Conservation (phyloP, 192 early-diverging fungal genomes). For the Entophlyctis luteolus region DNA sequence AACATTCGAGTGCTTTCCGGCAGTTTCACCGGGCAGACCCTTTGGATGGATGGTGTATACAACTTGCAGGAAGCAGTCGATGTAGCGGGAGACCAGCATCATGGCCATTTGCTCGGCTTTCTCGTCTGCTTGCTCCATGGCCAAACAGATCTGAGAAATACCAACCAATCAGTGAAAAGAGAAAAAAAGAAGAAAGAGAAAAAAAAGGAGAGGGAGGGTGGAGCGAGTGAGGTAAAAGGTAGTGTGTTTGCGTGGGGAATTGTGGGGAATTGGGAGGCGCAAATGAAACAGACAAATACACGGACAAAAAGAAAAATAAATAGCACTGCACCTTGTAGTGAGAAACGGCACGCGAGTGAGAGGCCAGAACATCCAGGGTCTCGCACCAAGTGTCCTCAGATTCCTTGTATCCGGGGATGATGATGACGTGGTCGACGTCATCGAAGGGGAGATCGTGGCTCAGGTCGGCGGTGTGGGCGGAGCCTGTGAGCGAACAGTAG, state of each 20-base stretch:
- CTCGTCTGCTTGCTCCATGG: conserved; percentile 64
- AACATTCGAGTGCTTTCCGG: conserved; percentile 65
- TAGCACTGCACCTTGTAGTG: conserved; percentile 45
- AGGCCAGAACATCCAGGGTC: conserved; percentile 58
- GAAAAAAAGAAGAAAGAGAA: conserved; percentile 4
- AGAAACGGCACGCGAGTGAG: conserved; percentile 35
- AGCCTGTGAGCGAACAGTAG: conserved; percentile 23
- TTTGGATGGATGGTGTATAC: conserved; percentile 61
- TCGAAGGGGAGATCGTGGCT: conserved; percentile 29
- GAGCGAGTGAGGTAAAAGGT: too few species aligned
- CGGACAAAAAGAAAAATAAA: conserved; percentile 15
- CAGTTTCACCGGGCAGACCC: conserved; percentile 55
- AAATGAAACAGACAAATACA: neutral
- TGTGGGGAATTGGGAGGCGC: neutral
- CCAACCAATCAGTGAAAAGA: neutral
- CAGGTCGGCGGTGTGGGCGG: neutral
- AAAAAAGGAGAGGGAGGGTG: too few species aligned
- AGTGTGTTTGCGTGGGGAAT: too few species aligned
- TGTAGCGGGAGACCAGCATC: conserved; percentile 46
- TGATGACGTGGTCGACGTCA: conserved; percentile 53
- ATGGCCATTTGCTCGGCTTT: conserved; percentile 51
- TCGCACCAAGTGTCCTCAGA: conserved; percentile 57
- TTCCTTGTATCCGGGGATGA: conserved; percentile 67
- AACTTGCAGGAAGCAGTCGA: conserved; percentile 59
- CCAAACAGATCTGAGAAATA: conserved; percentile 47